phyloP scores from a whole-genome alignment of 306 rosid genomes.

The Dryas drummondii region DNA sequence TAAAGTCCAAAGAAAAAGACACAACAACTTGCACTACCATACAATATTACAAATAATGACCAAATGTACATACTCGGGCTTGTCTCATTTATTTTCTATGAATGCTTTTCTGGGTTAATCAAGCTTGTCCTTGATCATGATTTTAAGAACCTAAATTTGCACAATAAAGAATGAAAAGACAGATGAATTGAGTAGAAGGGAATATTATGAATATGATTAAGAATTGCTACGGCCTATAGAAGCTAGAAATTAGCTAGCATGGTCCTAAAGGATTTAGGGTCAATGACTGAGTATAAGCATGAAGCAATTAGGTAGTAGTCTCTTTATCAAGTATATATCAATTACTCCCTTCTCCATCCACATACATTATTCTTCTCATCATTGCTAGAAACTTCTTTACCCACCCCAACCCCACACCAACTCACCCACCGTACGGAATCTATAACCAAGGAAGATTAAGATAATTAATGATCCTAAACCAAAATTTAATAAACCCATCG shows the following conservation, averaged over 20 bases:
- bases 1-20: background rate
- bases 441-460: background rate
- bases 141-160: background rate
- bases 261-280: slow-evolving; percentile 2
- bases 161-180: background rate
- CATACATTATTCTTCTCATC: slow-evolving; percentile 47
- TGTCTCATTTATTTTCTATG: background rate
- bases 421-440: slow-evolving; percentile 38
- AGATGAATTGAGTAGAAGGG: background rate
- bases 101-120: background rate
- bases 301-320: slow-evolving; percentile 14
- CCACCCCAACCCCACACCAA: slow-evolving; percentile 23
- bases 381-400: slow-evolving; percentile 39
- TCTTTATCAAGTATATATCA: background rate
- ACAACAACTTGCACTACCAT: background rate
- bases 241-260: background rate
- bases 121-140: background rate
- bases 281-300: background rate
- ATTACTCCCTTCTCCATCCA: slow-evolving; percentile 18
- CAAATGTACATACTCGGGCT: background rate
- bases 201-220: background rate
- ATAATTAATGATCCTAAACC: slow-evolving; percentile 20
- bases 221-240: background rate
- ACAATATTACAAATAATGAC: too few species aligned
- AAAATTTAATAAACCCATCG: background rate